Base-by-base conservation (phyloP, 2,329 filamentous ascomycete genomes). In the Gyromitra esculenta region DNA sequence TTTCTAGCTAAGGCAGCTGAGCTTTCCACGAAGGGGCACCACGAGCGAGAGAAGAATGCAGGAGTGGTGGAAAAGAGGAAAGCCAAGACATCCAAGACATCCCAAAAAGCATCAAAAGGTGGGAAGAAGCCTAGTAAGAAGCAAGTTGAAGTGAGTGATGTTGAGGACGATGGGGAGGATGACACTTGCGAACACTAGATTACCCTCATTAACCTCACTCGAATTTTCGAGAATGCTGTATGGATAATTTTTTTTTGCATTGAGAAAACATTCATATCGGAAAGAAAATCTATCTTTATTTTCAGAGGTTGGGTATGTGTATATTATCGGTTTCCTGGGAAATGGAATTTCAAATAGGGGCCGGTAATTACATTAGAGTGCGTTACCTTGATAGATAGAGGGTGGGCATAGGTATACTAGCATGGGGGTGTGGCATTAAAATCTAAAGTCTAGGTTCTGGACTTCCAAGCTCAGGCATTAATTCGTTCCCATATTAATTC, bases 1-100 rank as follows among this genome's bases (percentile, higher is more conserved):
- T 80, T 81, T 56, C 43, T 80, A 79, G 83, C 85, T 11, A 84
- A 92, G 67, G 93, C 93, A 79, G 83, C 84, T 73, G 86, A 89
- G 64, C 83, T 98, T 79, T 87, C 91, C 74, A 89, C 87, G 48
- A 86, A 88, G 81, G 96, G 96, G 0, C 86, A 86, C 18, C 85
- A 85, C 8, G 93, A 97, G 84, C 87, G 96, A 68, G 87, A 88
- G 78, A 92, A 91, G 82, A 87, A 95, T 66, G 89, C 92, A 83
- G 91, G 90, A 45, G 92, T 96, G 84, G 92, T 92, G 9, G 91
- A 96, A 79, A 90, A 90, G 82, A 95, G 93, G 84, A 83, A 86
- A 35, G 88, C 87, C 78, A 90, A 91, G 81, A 88, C 87, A 73
- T 85, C 85, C 35, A 88, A 85, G 81, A 84, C 83, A 75, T 81